Evolutionary conservation across 2,329 filamentous ascomycete genomes (phyloP).

Genomic region (Lizonia empirigonia): DNA sequence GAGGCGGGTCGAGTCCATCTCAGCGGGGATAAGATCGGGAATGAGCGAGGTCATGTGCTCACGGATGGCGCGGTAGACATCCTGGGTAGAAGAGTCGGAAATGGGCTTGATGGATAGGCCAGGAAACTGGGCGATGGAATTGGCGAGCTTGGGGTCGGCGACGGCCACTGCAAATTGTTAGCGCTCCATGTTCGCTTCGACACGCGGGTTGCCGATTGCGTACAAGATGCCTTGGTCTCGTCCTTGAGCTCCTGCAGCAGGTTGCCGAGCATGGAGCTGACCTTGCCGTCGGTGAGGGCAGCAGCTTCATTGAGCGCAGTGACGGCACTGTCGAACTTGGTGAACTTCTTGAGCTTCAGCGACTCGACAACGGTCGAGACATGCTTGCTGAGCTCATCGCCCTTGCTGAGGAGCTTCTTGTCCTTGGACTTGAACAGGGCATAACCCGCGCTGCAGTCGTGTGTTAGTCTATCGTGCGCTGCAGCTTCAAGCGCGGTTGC

Average conservation of each 20-base stretch:
- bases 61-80: constrained; percentile 93
- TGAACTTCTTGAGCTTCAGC: constrained; percentile 94
- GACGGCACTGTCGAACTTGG: constrained; percentile 94
- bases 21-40: constrained; percentile 81
- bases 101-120: constrained; percentile 83
- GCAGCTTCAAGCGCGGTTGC: constrained; percentile 14
- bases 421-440: constrained; percentile 98
- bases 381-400: constrained; percentile 74
- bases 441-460: constrained; percentile 81
- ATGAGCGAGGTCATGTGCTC: constrained; percentile 89
- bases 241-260: constrained; percentile 91
- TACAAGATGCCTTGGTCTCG: constrained; percentile 88
- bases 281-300: constrained; percentile 84
- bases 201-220: not conserved
- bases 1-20: constrained; percentile 91
- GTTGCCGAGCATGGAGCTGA: constrained; percentile 81
- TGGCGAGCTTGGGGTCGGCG: constrained; percentile 88
- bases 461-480: constrained; percentile 23
- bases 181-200: not conserved
- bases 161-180: constrained; percentile 67
- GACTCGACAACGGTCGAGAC: constrained; percentile 86
- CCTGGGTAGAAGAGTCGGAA: constrained; percentile 79
- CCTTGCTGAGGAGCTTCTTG: constrained; percentile 94
- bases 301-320: constrained; percentile 85
- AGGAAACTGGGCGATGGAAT: constrained; percentile 89